Base-by-base conservation (phyloP, 768 basidiomycete genomes). In the Xerocomellus dryophilus region DNA sequence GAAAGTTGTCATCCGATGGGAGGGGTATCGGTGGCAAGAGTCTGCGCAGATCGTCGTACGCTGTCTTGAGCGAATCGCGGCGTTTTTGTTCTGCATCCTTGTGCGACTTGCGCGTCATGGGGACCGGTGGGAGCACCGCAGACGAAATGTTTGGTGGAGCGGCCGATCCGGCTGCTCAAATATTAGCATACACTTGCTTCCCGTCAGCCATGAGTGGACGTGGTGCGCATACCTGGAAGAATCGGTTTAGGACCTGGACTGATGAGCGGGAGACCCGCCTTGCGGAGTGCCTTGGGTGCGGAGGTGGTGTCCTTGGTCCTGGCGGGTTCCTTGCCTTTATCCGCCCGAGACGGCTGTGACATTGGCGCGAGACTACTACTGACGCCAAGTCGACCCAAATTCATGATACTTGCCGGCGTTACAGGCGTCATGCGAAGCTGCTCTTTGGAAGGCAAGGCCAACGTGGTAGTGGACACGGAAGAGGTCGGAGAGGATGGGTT, bases 21-120 rank as follows among this genome's bases (percentile, higher is more conserved):
- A 92, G 76, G 10, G 92, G 88, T 61, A 97, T 90, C 7, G 92
- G 90, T 1, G 97, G 97, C 1, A 99, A 79, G 15, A 98, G 77
- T 17, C 76, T 69, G 15, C 91, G 87, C 11, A 93, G 77, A 50
- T 92, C 90, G 61, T 93, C 90, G 63, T 88, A 98, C 5, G 94
- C 93, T 15, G 89, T 86, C 74, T 98, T 99, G 55, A 98, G 83
- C 41, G 92, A 94, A 71, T 99, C 96, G 9, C 97, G 85, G 42
- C 97, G 88, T 68, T 95, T 94, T 70, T 99, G 97, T 71, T 99
- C 97, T 6, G 97, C 97, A 12, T 86, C 90, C 72, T 98, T 98
- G 73, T 99, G 91, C 7, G 90, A 90, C 27, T 86, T 86, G 69
- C 91, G 92, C 54, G 83, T 81, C 43, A 80, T 70, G 34, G 77